These are phyloP conservation scores for Proliferodiscus dingleyae DNA, from an alignment of 2,329 filamentous ascomycete genomes.

Conservation along the genomic window DNA sequence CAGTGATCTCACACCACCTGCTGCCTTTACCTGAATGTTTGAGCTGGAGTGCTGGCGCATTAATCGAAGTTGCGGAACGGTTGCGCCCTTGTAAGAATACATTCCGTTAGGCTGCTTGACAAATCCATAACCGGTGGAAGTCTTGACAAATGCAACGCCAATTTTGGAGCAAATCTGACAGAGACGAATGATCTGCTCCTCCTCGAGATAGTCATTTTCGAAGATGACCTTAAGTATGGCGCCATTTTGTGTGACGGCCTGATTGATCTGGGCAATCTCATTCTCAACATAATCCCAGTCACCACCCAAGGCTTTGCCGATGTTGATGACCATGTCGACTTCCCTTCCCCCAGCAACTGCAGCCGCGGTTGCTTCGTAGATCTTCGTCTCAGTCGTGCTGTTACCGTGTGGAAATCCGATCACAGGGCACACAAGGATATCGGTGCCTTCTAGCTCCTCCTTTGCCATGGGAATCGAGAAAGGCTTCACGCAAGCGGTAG, in stretches of 20 bases:
- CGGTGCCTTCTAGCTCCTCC: constrained; percentile 41
- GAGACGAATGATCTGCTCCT: constrained; percentile 45
- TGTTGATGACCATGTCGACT: constrained; percentile 57
- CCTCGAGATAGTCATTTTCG: constrained; percentile 52
- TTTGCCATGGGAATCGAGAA: constrained; percentile 47
- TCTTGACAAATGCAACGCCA: constrained; percentile 54
- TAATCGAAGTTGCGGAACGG: constrained; percentile 44
- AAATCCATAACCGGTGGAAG: constrained; percentile 56
- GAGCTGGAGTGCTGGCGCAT: constrained; percentile 45
- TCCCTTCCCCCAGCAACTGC: constrained; percentile 45
- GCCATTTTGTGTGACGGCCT: constrained; percentile 38
- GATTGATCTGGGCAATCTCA: constrained; percentile 49
- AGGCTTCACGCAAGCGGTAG: constrained; percentile 54
- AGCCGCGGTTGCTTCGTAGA: constrained; percentile 46
- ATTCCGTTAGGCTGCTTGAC: constrained; percentile 48
- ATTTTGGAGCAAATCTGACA: constrained; percentile 50
- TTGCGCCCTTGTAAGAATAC: constrained; percentile 51
- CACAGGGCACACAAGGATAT: constrained; percentile 51
- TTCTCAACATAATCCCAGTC: constrained; percentile 52
- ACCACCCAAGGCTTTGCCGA: constrained; percentile 51
- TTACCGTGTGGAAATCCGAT: constrained; percentile 59
- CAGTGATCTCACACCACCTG: constrained; percentile 52
- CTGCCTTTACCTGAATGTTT: constrained; percentile 51
- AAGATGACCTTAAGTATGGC: constrained; percentile 57
- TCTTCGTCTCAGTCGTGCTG: constrained; percentile 48